Evolutionary conservation across 208 protist species (phyloP), one percentile per base, ranked within the genome.

Genomic region (Leishmania martiniquensis): DNA sequence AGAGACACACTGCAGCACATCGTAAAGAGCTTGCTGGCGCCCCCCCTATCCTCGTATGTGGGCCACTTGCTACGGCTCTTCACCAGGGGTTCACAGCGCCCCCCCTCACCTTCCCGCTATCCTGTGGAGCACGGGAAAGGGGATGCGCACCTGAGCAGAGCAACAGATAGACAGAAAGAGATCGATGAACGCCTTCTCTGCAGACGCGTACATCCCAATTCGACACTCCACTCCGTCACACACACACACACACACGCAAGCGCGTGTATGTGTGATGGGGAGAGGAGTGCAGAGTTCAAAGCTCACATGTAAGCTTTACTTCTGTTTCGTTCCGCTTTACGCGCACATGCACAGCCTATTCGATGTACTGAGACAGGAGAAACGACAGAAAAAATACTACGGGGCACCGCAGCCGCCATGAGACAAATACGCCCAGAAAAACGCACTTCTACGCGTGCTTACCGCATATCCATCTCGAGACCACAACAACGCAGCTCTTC

Each of bases 231-330:
- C 55, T 60, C 7, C 20, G 15, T 60, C 55, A 60, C 9, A 60
- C 1, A 9, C 5, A 4, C 9, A 4, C 55, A 34, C n/a, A n/a
- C 55, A 42, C 44, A 22, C 47, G 63, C 6, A 13, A 67, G 42
- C 51, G 47, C 72, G 68, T 1, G 39, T 76, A 62, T 81, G 39
- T 69, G 63, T 67, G 62, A 13, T n/a, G n/a, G n/a, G n/a, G n/a
- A 62, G 5, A 9, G 12, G 1, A 62, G n/a, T 29, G 17, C 10
- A 62, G 2, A 37, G 17, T 1, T 6, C 25, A 9, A 15, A 9
- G 12, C 55, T 5, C 10, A 1, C 55, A 17, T 62, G n/a, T 17
- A 34, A 17, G 7, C 20, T 20, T 15, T 37, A 12, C 22, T 37
- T 7, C n/a, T 62, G 9, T 7, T 34, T 13, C 7, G n/a, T 34